Base-by-base conservation (phyloP, 495 filamentous ascomycete genomes). In the Penicillium chermesinum region DNA sequence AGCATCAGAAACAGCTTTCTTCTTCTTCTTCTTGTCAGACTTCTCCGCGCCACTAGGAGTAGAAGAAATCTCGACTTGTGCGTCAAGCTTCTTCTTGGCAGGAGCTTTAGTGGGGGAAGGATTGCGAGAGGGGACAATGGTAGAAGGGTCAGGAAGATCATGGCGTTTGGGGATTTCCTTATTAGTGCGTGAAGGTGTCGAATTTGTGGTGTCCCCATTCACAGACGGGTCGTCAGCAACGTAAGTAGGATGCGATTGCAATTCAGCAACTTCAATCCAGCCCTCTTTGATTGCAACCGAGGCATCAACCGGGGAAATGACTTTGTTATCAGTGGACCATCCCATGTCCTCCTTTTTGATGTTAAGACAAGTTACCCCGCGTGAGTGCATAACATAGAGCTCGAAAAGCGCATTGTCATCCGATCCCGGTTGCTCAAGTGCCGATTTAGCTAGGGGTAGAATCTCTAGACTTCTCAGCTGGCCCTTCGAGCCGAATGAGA, bases 321-420 rank as follows among this genome's bases (percentile, higher is more conserved):
- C 86, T 65, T 90, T 93, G 65, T 86, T 89, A 27, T 97, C 89
- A 30, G 78, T 70, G 46, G 79, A 83, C 90, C 89, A 96, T 3
- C 94, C 93, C 44, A 99, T 69, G 65, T 96, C 91, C 38, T 83
- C 80, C 63, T 87, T 86, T 63, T 84, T 91, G 57, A 99, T 80
- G 57, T 77, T 83, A 22, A 96, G 55, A 58, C 86, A 89, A 1
- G 88, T 89, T 35, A 96, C 89, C 50, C 94, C 94, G 64, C 88
- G 93, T 7, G 93, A 95, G 65, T 99, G 91, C 84, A 95, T 94
- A 16, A 88, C 86, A 65, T 97, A 99, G 7, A 99, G 79, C 71
- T 97, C 94, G 55, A 97, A 96, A 40, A 95, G 61, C 2, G 73
- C 62, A 14, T 75, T 81, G 16, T 85, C 80, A 19, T 78, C 74